A percentile compares a stretch with the other conserved stretches of the same genome.
These are phyloP conservation scores for Kokia cookei DNA, from an alignment of 441 rosid species.

Conservation along the genomic window DNA sequence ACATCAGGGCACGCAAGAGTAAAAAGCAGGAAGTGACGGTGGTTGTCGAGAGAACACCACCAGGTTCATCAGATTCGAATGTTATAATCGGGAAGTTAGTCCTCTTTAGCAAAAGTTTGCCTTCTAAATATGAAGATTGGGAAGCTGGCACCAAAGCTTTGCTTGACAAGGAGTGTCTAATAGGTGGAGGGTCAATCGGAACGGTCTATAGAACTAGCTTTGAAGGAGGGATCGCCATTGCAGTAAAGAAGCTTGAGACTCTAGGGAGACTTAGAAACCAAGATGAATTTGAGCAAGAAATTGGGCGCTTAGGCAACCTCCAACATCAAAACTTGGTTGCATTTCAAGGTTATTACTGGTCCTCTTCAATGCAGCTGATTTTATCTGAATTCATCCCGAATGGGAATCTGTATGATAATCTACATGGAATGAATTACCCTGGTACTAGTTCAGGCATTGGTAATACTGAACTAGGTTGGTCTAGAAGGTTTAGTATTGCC, in stretches of 20 bases:
- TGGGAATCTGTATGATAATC: conserved; percentile 77
- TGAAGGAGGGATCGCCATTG: conserved; percentile 85
- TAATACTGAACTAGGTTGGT: conserved; percentile 62
- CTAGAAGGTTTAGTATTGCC: conserved; percentile 84
- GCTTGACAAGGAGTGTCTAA: conserved; percentile 79
- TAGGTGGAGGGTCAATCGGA: conserved; percentile 85
- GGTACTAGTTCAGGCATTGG: conserved; percentile 68
- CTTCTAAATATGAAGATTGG: conserved; percentile 95
- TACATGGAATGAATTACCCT: conserved; percentile 47
- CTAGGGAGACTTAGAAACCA: conserved; percentile 82
- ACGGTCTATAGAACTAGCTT: conserved; percentile 71
- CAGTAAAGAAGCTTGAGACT: conserved; percentile 89
- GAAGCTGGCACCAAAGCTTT: conserved; percentile 85
- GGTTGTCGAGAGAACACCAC: conserved; percentile 71
- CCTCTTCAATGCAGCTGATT: conserved; percentile 73
- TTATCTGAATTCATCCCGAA: conserved; percentile 65
- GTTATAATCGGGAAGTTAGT: conserved; percentile 86
- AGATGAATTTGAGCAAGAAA: conserved; percentile 91
- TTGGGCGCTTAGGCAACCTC: conserved; percentile 71
- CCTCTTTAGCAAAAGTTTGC: conserved; percentile 85
- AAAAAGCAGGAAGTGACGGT: conserved; percentile 40
- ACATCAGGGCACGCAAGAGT: conserved; percentile 57
- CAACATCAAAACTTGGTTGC: conserved; percentile 68
- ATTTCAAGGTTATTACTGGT: conserved; percentile 89
- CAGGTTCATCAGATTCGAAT: conserved; percentile 61